Conservation (phyloP, 1,284 basidiomycete species). For the Chondrostereum purpureum region DNA sequence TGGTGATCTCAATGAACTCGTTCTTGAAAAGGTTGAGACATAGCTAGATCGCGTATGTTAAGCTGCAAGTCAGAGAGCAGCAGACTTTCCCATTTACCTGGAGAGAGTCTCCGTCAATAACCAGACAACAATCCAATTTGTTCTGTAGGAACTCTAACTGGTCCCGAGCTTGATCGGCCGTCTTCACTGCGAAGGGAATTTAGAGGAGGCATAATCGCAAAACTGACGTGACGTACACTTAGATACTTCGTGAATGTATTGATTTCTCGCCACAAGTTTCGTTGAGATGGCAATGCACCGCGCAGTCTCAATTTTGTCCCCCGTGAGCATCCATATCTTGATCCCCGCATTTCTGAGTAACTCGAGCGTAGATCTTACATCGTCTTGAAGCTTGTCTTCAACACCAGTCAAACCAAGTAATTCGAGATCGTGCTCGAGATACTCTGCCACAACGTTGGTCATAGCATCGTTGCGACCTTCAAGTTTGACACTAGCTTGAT, state of each 20-base stretch:
- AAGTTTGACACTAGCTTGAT: slow-evolving; percentile 70
- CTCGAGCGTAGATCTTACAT: slow-evolving; percentile 92
- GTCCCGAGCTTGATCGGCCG: slow-evolving; percentile 76
- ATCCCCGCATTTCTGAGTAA: slow-evolving; percentile 92
- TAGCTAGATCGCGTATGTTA: slow-evolving; percentile 41
- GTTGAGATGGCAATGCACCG: slow-evolving; percentile 98
- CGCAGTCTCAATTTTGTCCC: slow-evolving; percentile 99
- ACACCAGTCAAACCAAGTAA: slow-evolving; percentile 93
- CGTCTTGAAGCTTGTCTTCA: slow-evolving; percentile 97
- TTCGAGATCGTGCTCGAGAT: slow-evolving; percentile 87
- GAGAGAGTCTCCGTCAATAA: slow-evolving; percentile 97
- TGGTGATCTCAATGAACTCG: slow-evolving; percentile 94
- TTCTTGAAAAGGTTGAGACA: slow-evolving; percentile 86
- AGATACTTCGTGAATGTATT: slow-evolving; percentile 96
- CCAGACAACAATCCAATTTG: slow-evolving; percentile 94
- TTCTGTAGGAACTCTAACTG: slow-evolving; percentile 93
- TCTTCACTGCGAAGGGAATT: slow-evolving; percentile 57
- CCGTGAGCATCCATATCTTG: slow-evolving; percentile 99
- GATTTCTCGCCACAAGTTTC: slow-evolving; percentile 91
- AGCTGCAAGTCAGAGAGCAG: slow-evolving; percentile 3
- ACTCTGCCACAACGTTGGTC: slow-evolving; percentile 65
- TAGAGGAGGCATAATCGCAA: slow-evolving; percentile 3
- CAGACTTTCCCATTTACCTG: slow-evolving; percentile 50
- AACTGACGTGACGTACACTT: slow-evolving; percentile 64
- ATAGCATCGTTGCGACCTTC: slow-evolving; percentile 83